phyloP scores from a whole-genome alignment of 306 rosid species.

The Casuarina cunninghamiana region DNA sequence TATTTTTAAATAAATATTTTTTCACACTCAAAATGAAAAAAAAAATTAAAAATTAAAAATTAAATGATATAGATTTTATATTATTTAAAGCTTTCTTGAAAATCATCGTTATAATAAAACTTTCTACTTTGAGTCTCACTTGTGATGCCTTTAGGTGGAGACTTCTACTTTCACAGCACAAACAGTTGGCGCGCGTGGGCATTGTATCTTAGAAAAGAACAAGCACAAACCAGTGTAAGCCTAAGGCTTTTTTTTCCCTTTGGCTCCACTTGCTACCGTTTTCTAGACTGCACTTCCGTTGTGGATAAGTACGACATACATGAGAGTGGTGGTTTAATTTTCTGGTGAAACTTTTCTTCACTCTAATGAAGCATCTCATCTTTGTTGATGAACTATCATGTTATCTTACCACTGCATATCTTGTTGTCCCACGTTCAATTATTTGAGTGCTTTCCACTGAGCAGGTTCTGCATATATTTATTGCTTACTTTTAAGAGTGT shows the following conservation, averaged over 20 bases:
- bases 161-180: slow-evolving; percentile 21
- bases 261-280: slow-evolving; percentile 43
- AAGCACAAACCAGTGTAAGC: slow-evolving; percentile 18
- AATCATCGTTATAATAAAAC: too few relatives aligned
- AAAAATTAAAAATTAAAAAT: too few relatives aligned
- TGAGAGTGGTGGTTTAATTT: slow-evolving; percentile 21
- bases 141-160: slow-evolving; percentile 15
- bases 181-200: slow-evolving; percentile 25
- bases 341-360: slow-evolving; percentile 29
- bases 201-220: slow-evolving; percentile 10
- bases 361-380: slow-evolving; percentile 43
- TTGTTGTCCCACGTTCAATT: slow-evolving; percentile 25
- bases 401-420: not conserved
- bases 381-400: slow-evolving; percentile 9
- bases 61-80: too few relatives aligned
- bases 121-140: too few relatives aligned
- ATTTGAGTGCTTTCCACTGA: slow-evolving; percentile 18
- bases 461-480: slow-evolving; percentile 14
- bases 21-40: too few relatives aligned
- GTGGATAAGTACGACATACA: slow-evolving; percentile 29
- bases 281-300: slow-evolving; percentile 42
- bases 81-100: too few relatives aligned
- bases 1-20: too few relatives aligned
- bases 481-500: not conserved
- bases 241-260: slow-evolving; percentile 21